These are phyloP conservation scores for Saposhnikovia divaricata DNA, from an alignment of 129 eudicot species.

Conservation along the genomic window DNA sequence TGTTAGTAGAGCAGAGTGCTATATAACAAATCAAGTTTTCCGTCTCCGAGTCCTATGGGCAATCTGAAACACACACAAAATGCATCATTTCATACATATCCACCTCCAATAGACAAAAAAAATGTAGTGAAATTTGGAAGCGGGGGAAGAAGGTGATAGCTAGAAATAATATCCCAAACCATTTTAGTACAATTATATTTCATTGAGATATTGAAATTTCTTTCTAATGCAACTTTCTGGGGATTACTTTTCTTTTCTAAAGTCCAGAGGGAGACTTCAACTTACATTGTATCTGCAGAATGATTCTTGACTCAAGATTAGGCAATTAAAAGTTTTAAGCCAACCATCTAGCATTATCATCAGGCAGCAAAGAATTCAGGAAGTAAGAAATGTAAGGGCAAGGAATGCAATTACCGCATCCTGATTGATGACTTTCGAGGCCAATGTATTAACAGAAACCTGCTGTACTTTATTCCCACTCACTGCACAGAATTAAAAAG, in stretches of 20 bases:
- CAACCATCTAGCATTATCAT: background rate
- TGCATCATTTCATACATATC: background rate
- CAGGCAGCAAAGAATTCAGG: background rate
- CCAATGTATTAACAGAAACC: conserved; percentile 12
- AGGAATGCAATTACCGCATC: conserved; percentile 22
- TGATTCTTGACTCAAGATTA: background rate
- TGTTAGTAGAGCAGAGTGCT: background rate
- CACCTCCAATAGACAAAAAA: background rate
- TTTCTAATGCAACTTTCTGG: background rate
- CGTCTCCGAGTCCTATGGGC: conserved; percentile 32
- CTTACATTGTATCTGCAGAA: background rate
- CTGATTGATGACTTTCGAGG: conserved; percentile 20
- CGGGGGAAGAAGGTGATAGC: background rate
- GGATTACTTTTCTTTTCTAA: background rate
- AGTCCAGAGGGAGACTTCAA: background rate
- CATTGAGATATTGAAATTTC: background rate
- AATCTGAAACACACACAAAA: conserved; percentile 24
- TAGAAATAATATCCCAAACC: background rate
- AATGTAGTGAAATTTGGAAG: background rate
- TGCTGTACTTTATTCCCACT: conserved; percentile 19
- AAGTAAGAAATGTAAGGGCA: background rate
- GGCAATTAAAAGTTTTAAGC: background rate
- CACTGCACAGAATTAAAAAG: conserved; percentile 21
- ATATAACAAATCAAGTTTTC: conserved; percentile 15
- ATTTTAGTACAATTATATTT: background rate